Evolutionary conservation across 2,329 filamentous ascomycete species (phyloP), one percentile per base, ranked within the genome.

Genomic region (Trichoderma afroharzianum): DNA sequence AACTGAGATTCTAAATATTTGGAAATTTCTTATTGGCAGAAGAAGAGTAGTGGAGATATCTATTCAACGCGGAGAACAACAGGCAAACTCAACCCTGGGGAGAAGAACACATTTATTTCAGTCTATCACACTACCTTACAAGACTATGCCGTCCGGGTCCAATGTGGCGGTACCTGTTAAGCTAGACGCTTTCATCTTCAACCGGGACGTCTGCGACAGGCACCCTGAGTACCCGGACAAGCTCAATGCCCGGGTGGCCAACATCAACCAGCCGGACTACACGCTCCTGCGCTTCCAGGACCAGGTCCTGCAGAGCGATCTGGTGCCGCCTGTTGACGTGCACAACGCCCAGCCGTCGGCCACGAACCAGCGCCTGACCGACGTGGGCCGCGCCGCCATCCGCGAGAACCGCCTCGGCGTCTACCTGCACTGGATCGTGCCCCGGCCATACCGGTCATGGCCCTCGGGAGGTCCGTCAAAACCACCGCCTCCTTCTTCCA

Each of bases 391-490:
- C 18, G 28, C 15, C 26, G 30, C 32, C 74, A 80, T 70, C 79
- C 82, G 0, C 72, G 77, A 4, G n/a, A 8, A 59, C 28, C 28
- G 57, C 14, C 24, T 30, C 14, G 83, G 83, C 1, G 81, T 76
- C 30, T 84, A 85, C 62, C 47, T 85, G 0, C 82, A 84, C 70
- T 85, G 83, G 84, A 80, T 72, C 0, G 61, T 85, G 0, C 83
- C 84, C 0, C 78, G 78, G 0, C 30, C 75, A 15, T 85, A 83
- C 72, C 77, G 83, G 4, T n/a, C n/a, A n/a, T n/a, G n/a, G n/a
- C n/a, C n/a, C n/a, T 63, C 75, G 0, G 82, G 81, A 1, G 64
- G 28, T 18, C 26, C 50, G n/a, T 26, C 43, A 11, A 67, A 30
- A 14, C 21, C 28, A 6, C 43, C 21, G 24, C n/a, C 15, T 6